Percentiles rank a stretch among this genome's conserved stretches.
Conservation (phyloP, 1,284 basidiomycete genomes). For the Moesziomyces antarcticus region DNA sequence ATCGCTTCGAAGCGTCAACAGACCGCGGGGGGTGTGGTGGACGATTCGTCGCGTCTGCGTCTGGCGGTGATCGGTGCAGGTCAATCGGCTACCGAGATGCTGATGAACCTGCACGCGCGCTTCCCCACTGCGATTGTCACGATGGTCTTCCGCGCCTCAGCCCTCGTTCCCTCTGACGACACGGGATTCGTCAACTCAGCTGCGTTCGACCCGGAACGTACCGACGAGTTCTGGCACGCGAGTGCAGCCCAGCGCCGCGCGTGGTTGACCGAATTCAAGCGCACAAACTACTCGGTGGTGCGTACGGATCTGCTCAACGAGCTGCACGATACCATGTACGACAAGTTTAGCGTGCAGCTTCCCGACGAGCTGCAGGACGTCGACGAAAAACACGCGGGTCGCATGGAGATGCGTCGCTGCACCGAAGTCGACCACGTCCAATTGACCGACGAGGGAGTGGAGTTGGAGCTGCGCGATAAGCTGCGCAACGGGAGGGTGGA, state of each 20-base stretch:
- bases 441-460: constrained; percentile 25
- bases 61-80: constrained; percentile 65
- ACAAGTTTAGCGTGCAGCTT: constrained; percentile 52
- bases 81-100: constrained; percentile 64
- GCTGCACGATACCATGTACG: constrained; percentile 62
- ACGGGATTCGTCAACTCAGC: constrained; percentile 65
- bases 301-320: constrained; percentile 59
- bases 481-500: constrained; percentile 31
- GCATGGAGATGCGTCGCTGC: constrained; percentile 44
- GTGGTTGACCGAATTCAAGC: constrained; percentile 63
- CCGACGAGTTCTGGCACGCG: constrained; percentile 63
- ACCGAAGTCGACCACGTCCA: constrained; percentile 39
- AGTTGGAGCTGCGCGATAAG: constrained; percentile 38
- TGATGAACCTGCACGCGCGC: constrained; percentile 60
- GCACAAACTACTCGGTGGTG: constrained; percentile 67
- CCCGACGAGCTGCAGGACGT: constrained; percentile 59
- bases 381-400: constrained; percentile 35
- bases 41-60: constrained; percentile 42
- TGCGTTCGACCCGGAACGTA: constrained; percentile 65
- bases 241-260: constrained; percentile 47
- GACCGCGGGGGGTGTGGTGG: constrained; percentile 3
- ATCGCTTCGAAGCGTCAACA: constrained; percentile 20
- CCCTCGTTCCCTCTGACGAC: constrained; percentile 65
- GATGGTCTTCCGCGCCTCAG: constrained; percentile 64
- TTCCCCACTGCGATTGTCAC: constrained; percentile 62